Evolutionary conservation across 441 rosid species (phyloP).

Genomic region (Erysimum cheiri): DNA sequence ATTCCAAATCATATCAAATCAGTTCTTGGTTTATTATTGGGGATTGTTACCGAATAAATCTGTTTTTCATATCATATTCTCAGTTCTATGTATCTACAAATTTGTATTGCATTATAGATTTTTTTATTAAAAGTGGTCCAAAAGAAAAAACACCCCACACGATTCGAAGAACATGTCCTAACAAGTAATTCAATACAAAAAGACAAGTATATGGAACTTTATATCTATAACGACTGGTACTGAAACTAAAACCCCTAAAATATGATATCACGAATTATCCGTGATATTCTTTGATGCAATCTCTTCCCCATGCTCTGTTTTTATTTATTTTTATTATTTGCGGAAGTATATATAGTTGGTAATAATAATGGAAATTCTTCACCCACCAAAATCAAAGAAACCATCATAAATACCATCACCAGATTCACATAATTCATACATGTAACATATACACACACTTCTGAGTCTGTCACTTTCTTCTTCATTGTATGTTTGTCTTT

Average conservation of each 20-base stretch:
- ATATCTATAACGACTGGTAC: slow-evolving; percentile 41
- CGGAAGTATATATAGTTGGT: slow-evolving; percentile 30
- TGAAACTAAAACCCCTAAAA: slow-evolving; percentile 57
- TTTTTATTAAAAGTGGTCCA: slow-evolving; percentile 37
- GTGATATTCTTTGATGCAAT: slow-evolving; percentile 56
- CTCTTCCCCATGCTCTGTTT: slow-evolving; percentile 34
- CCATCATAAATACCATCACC: slow-evolving; percentile 48
- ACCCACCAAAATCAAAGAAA: slow-evolving; percentile 26
- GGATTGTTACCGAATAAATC: slow-evolving; percentile 28
- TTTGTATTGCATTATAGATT: neutral
- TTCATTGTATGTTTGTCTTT: slow-evolving; percentile 29
- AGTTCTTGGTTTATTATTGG: slow-evolving; percentile 29
- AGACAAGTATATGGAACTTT: slow-evolving; percentile 36
- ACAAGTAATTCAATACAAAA: slow-evolving; percentile 37
- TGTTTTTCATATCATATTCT: slow-evolving; percentile 25
- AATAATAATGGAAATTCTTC: slow-evolving; percentile 28
- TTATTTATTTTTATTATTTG: neutral
- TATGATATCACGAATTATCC: slow-evolving; percentile 69
- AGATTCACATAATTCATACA: slow-evolving; percentile 45
- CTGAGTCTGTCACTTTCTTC: slow-evolving; percentile 50
- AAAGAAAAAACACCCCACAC: slow-evolving; percentile 26
- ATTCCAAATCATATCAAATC: slow-evolving; percentile 40
- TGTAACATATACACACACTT: slow-evolving; percentile 29
- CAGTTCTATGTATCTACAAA: slow-evolving; percentile 6
- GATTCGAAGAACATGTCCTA: slow-evolving; percentile 40